Conservation (phyloP, 1,284 basidiomycete species). For the Ganoderma lucidum region DNA sequence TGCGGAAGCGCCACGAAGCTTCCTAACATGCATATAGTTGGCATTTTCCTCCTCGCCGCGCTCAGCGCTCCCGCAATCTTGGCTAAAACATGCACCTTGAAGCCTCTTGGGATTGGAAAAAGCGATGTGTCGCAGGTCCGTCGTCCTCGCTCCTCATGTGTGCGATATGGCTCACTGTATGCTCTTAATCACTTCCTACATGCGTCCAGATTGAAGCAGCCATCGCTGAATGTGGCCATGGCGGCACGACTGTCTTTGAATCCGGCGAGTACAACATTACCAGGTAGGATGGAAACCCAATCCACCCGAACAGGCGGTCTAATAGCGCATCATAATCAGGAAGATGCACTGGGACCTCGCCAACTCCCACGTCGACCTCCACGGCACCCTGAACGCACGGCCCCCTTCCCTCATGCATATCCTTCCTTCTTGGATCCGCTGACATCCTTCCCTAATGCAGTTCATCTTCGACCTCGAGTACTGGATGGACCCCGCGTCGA, state of each 20-base stretch:
- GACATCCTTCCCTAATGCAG: constrained; percentile 36
- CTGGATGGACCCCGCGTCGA: constrained; percentile 65
- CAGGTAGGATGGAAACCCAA: constrained; percentile 41
- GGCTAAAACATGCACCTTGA: constrained; percentile 44
- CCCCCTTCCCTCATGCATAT: background rate
- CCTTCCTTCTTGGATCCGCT: background rate
- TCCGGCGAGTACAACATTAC: constrained; percentile 61
- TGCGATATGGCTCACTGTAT: background rate
- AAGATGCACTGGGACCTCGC: constrained; percentile 69
- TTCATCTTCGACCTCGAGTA: constrained; percentile 67
- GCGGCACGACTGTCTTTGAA: constrained; percentile 55
- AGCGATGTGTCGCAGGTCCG: constrained; percentile 53
- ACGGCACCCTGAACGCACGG: constrained; percentile 55
- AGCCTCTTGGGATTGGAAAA: constrained; percentile 48
- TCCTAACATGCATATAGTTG: background rate
- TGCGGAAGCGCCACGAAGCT: background rate
- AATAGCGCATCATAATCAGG: constrained; percentile 40
- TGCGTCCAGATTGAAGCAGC: constrained; percentile 54
- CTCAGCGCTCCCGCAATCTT: background rate
- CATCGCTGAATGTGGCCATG: constrained; percentile 59
- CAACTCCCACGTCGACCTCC: constrained; percentile 59
- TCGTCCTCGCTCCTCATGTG: background rate
- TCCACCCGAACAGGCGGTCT: constrained; percentile 7
- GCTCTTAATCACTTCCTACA: background rate
- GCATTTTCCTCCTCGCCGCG: background rate